Evolutionary conservation across 345 rosid species (phyloP), one percentile per base, ranked within the genome.

Genomic region (Lenwebbia sp.): DNA sequence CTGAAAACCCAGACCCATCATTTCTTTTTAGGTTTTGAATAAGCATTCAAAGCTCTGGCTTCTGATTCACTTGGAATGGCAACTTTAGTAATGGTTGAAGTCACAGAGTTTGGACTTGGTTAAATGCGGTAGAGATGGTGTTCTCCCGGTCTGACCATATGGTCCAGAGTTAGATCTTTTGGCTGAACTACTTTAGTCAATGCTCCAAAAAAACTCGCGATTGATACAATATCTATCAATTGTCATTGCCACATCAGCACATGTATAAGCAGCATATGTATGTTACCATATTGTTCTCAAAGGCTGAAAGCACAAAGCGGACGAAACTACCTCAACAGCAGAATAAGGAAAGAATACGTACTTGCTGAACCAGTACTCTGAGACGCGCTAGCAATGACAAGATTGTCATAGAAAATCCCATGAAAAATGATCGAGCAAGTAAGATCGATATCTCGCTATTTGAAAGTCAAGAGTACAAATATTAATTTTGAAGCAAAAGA

Each of bases 361-460:
- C 99, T 91, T 97, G 99, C 91, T 96, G 99, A 90, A 93, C 89
- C 87, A 97, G 91, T 82, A 94, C 96, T 89, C 98, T 91, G 40
- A 97, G 93, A 85, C 99, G 99, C 14, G 95, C 97, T 84, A 97
- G 98, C 91, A 94, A 86, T 25, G 99, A 94, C 93, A 97, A 88
- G 86, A 92, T 86, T 55, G 94, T 91, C 85, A 96, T 40, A 44
- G 95, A 94, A 90, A 94, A 96, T 57, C 93, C 95, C 91, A 94
- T 89, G 88, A 97, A 97, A 87, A 95, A 96, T 14, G 99, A 94
- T 44, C 91, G 96, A 86, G 99, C 99, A 70, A 96, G 92, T 89
- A 97, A 86, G 89, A 87, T 88, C 12, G 97, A 95, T 90, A 97
- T 85, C 90, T 93, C 95, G 49, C 99, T 94, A 88, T 26, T 54